Base-by-base conservation (phyloP, 768 basidiomycete species). In the Boletus eberwhitei region DNA sequence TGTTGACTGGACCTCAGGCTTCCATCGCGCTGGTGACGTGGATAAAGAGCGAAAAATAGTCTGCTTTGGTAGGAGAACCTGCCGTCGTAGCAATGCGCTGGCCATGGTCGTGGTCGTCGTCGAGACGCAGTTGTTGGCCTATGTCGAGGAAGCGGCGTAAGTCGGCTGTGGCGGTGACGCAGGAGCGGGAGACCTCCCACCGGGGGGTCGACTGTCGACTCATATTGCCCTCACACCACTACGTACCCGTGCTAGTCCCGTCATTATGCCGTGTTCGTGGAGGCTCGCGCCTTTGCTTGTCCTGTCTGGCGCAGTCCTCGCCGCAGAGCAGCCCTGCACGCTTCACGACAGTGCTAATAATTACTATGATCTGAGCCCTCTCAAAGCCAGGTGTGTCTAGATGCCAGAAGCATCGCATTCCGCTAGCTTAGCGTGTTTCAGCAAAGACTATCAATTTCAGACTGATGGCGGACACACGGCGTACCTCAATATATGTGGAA, bases 361-460 rank as follows among this genome's bases (percentile, higher is more conserved):
- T 34, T 87, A 75, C 69, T 91, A 84, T 56, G 85, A 90, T 66
- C 71, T 91, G 46, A 88, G 73, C 62, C 74, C 81, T 19, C 77
- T 91, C 37, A 80, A 74, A 59, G 67, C 81, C 43, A 80, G 73
- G 87, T 88, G 69, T 54, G 76, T 58, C 31, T 54, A 0, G 37
- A 29, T 36, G n/a, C n/a, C 16, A 5, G 12, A 12, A 7, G n/a
- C 9, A 16, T 47, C 21, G 8, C 22, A 13, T 31, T 17, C n/a
- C 26, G 24, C 45, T 29, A 31, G 49, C 60, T 60, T 22, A 65
- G 31, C 42, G 35, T 61, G 47, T 43, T 65, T 32, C 66, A 90
- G 88, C 57, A 81, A 80, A 61, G 88, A 91, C 69, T 86, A 87
- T 62, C 69, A 78, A 52, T 68, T 86, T 43, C 68, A 70, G 44